Evolutionary conservation across 2,329 filamentous ascomycete species (phyloP).

Genomic region (Elsinoe necatrix): DNA sequence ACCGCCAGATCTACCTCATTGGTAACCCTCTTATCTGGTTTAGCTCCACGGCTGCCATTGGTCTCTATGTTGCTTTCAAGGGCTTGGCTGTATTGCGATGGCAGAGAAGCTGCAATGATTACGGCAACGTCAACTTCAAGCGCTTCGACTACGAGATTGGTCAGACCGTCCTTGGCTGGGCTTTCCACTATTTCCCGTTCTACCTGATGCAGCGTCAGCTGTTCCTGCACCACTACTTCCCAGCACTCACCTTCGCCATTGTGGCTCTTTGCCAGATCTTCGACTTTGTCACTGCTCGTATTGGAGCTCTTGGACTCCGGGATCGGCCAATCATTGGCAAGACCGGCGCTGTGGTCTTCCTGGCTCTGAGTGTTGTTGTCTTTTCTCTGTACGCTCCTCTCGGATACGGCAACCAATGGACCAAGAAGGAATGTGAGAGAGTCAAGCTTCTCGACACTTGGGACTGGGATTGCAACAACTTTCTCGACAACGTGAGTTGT

Average conservation of each 20-base stretch:
- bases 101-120: constrained; percentile 89
- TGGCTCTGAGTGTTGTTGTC: constrained; percentile 63
- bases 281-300: constrained; percentile 72
- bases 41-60: constrained; percentile 70
- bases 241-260: constrained; percentile 89
- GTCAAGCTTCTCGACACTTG: constrained; percentile 82
- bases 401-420: constrained; percentile 91
- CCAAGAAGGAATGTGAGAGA: constrained; percentile 72
- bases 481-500: constrained; percentile 71
- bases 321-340: constrained; percentile 67
- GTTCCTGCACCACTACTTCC: constrained; percentile 98
- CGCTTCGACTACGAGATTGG: constrained; percentile 97
- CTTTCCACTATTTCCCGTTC: constrained; percentile 98
- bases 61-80: constrained; percentile 75
- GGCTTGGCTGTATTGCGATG: constrained; percentile 78
- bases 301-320: constrained; percentile 58
- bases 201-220: constrained; percentile 96
- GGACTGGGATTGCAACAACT: constrained; percentile 98
- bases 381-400: constrained; percentile 84
- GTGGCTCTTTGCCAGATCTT: constrained; percentile 81
- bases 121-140: constrained; percentile 74
- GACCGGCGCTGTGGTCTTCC: constrained; percentile 61
- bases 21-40: constrained; percentile 96
- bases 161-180: constrained; percentile 84
- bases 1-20: constrained; percentile 92